These are phyloP conservation scores for Zygotorulaspora florentina DNA, from an alignment of 805 yeast genomes.

Conservation along the genomic window DNA sequence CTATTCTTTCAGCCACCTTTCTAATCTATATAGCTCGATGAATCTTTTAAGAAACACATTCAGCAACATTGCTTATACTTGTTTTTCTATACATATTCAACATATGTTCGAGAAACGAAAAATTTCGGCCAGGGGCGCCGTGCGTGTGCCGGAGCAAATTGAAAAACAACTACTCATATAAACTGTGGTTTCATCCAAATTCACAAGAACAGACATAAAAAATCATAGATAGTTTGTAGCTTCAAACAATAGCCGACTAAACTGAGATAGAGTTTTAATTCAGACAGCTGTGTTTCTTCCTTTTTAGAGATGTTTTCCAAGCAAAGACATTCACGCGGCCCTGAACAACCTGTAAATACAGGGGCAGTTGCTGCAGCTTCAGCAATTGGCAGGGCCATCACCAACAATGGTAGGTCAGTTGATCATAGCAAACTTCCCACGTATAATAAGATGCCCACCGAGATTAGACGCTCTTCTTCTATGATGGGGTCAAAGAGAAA, in stretches of 20 bases:
- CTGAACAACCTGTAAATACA: slow-evolving; percentile 34
- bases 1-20: neutral
- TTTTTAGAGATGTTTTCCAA: slow-evolving; percentile 10
- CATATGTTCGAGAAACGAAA: slow-evolving; percentile 8
- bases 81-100: neutral
- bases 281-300: neutral
- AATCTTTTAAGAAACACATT: neutral
- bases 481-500: slow-evolving; percentile 12
- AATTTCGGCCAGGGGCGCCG: slow-evolving; percentile 6
- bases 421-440: slow-evolving; percentile 26
- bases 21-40: slow-evolving; percentile 1
- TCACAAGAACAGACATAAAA: too few relatives aligned
- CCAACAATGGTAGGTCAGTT: slow-evolving; percentile 28
- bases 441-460: slow-evolving; percentile 17
- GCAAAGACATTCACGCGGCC: slow-evolving; percentile 14
- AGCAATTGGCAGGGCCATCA: slow-evolving; percentile 48
- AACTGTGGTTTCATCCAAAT: too few relatives aligned
- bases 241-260: too few relatives aligned
- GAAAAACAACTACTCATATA: neutral
- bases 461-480: slow-evolving; percentile 15
- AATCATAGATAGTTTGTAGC: too few relatives aligned
- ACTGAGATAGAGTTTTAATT: too few relatives aligned
- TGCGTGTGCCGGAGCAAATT: neutral
- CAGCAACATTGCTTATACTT: neutral
- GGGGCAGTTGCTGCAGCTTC: slow-evolving; percentile 64